phyloP scores from a whole-genome alignment of 2,329 filamentous ascomycete genomes.

The Myriosclerotinia duriaeana region DNA sequence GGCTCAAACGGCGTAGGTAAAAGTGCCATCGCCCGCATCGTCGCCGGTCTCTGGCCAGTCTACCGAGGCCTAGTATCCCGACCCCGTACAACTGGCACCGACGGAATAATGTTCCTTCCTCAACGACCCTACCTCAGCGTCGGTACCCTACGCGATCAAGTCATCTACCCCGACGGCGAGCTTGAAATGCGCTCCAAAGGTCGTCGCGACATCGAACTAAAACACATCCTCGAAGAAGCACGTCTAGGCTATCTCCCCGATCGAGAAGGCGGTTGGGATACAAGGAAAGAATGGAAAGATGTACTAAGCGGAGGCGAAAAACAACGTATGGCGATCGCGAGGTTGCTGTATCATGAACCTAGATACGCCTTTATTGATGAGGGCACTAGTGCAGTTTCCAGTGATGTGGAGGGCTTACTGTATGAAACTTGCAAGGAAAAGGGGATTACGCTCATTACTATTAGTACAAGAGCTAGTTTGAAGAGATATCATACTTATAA shows the following conservation, averaged over 20 bases:
- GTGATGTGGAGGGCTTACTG: constrained; percentile 87
- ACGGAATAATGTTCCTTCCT: constrained; percentile 98
- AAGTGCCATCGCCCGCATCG: constrained; percentile 79
- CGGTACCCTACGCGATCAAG: constrained; percentile 90
- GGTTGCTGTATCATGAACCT: constrained; percentile 91
- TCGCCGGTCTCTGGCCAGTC: constrained; percentile 92
- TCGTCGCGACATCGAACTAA: constrained; percentile 74
- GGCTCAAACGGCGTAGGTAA: constrained; percentile 95
- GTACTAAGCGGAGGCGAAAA: constrained; percentile 97
- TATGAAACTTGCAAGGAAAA: constrained; percentile 92
- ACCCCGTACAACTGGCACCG: constrained; percentile 74
- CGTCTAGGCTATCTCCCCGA: constrained; percentile 85
- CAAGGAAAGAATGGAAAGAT: constrained; percentile 97
- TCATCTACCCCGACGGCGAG: constrained; percentile 95
- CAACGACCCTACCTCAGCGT: constrained; percentile 90
- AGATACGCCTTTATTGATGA: constrained; percentile 94
- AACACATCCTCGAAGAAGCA: constrained; percentile 76
- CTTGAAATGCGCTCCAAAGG: constrained; percentile 86
- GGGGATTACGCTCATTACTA: constrained; percentile 93
- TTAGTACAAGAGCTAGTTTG: constrained; percentile 88
- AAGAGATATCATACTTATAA: constrained; percentile 97
- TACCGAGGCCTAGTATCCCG: constrained; percentile 90
- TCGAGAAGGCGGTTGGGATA: constrained; percentile 94
- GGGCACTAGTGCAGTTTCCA: constrained; percentile 89
- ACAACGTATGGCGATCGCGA: constrained; percentile 88